Base-by-base conservation (phyloP, 305 asterid species). In the Coffea humblotiana region DNA sequence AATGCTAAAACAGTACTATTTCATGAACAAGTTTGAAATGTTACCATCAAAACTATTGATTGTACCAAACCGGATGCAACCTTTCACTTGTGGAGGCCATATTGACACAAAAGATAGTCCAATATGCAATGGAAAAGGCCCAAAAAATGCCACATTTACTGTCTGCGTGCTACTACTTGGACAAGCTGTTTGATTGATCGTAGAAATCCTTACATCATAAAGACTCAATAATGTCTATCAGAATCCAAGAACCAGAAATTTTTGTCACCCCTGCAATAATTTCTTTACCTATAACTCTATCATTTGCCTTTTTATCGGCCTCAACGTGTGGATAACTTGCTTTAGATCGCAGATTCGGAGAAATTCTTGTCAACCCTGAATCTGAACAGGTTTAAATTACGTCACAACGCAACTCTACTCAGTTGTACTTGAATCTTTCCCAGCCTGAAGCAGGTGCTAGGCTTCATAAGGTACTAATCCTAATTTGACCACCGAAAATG, bases 131-230 rank as follows among this genome's bases (percentile, higher is more conserved):
- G 47, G 40, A 12, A 58, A 21, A 67, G 77, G 75, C 72, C 79
- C 10, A 40, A 21, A 80, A 73, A 48, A 48, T 79, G 32, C 67
- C 78, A 64, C 58, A 12, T 65, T 66, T 54, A 65, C 75, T 74
- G 64, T 8, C 45, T 80, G 70, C 60, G 51, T 64, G 56, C 13
- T 71, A 56, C 71, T 58, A 51, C 21, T 71, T 56, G 82, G 35
- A 37, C 60, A 35, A 54, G 60, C 63, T 27, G 72, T 47, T 25
- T 61, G 49, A 73, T 16, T 66, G 80, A 51, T 40, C 43, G 43
- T 18, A 29, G 23, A 15, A 49, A 77, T 54, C 15, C 25, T 54
- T 18, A 23, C 37, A 67, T 49, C 29, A 67, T 10, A 35, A 2
- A 19, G 10, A 51, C 67, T 37, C 32, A 16, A 18, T 19, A 13